A percentile compares a stretch with the other conserved stretches of the same genome.
These are phyloP conservation scores for Debaryomyces castellii DNA, from an alignment of 805 yeast genomes.

Conservation along the genomic window DNA sequence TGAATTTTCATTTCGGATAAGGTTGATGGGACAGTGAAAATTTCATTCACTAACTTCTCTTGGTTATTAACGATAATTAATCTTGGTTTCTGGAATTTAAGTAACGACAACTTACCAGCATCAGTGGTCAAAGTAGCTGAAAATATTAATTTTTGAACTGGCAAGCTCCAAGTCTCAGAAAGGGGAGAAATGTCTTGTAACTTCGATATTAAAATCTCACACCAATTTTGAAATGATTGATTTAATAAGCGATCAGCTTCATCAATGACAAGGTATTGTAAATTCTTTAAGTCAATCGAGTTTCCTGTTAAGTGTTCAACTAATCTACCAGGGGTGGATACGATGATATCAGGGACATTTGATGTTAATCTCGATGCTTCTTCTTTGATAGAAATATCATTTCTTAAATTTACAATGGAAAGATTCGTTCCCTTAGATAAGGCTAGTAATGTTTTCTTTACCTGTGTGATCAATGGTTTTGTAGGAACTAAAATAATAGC, in stretches of 20 bases:
- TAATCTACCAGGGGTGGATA: conserved; percentile 77
- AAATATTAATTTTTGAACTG: conserved; percentile 67
- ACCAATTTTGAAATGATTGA: conserved; percentile 94
- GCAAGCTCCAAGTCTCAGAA: conserved; percentile 32
- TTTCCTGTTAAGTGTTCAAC: conserved; percentile 65
- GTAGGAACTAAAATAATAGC: conserved; percentile 89
- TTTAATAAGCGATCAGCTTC: conserved; percentile 82
- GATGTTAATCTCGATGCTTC: conserved; percentile 54
- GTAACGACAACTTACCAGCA: conserved; percentile 76
- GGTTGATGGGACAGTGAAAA: conserved; percentile 59
- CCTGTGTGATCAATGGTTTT: conserved; percentile 82
- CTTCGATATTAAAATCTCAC: conserved; percentile 49
- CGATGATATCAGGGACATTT: conserved; percentile 62
- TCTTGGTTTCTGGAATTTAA: conserved; percentile 71
- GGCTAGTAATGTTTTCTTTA: conserved; percentile 57
- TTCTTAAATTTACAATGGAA: conserved; percentile 59
- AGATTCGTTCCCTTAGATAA: conserved; percentile 69
- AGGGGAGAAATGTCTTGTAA: conserved; percentile 24
- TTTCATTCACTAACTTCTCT: conserved; percentile 45
- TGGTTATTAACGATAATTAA: conserved; percentile 69
- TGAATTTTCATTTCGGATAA: conserved; percentile 47
- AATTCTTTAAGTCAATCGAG: conserved; percentile 46
- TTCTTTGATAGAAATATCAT: conserved; percentile 52
- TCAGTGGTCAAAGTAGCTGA: conserved; percentile 94
- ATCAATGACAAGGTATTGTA: conserved; percentile 69